Evolutionary conservation across 148 eudicot species (phyloP).

Genomic region (Chenopodium formosanum): DNA sequence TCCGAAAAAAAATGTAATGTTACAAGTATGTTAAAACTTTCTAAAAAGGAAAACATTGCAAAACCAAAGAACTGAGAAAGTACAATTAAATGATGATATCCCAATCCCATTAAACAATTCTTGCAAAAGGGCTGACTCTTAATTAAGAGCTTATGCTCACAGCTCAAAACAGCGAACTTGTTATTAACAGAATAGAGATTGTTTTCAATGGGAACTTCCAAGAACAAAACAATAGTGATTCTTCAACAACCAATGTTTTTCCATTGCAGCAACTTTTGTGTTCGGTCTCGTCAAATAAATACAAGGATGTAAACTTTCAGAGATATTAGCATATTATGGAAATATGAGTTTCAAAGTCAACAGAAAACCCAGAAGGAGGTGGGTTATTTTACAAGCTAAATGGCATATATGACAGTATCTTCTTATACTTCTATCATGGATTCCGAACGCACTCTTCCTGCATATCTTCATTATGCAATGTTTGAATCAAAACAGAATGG

Average conservation of each 20-base stretch:
- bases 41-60: not conserved
- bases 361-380: not conserved
- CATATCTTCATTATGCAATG: not conserved
- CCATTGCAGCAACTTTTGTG: not conserved
- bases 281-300: not conserved
- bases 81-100: not conserved
- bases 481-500: not conserved
- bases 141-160: not conserved
- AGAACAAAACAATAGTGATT: not conserved
- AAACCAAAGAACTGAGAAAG: not conserved
- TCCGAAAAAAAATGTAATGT: too few species aligned
- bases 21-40: not conserved
- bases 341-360: not conserved
- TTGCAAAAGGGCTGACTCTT: not conserved
- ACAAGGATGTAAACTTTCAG: not conserved
- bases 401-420: not conserved
- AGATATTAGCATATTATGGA: not conserved
- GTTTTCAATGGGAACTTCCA: not conserved
- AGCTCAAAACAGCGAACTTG: not conserved
- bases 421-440: not conserved
- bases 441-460: not conserved
- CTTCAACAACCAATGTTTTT: not conserved
- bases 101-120: not conserved
- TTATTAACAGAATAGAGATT: not conserved
- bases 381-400: not conserved